Evolutionary conservation across 495 filamentous ascomycete species (phyloP).

Genomic region (Penicillium tannophilum): DNA sequence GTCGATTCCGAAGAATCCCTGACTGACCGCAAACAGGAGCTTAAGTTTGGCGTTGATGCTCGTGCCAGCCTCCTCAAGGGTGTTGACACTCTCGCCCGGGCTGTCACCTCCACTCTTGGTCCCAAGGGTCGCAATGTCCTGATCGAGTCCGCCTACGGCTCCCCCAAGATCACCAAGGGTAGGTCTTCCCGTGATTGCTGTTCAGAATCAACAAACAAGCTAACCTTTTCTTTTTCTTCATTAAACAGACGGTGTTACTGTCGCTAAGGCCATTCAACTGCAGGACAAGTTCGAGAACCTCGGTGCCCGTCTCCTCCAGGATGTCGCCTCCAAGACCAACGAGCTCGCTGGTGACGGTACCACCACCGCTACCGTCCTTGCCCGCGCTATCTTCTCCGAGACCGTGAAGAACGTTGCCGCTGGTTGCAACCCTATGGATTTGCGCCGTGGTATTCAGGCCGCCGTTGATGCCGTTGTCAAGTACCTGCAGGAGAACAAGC

Average conservation of each 20-base stretch:
- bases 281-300: conserved; percentile 99
- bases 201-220: conserved; percentile 1
- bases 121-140: conserved; percentile 98
- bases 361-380: conserved; percentile 95
- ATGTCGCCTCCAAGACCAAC: conserved; percentile 99
- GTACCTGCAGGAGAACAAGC: conserved; percentile 90
- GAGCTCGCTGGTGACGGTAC: conserved; percentile 98
- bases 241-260: conserved; percentile 83
- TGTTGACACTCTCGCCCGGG: conserved; percentile 95
- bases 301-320: conserved; percentile 92
- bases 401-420: conserved; percentile 99
- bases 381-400: conserved; percentile 98
- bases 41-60: conserved; percentile 97
- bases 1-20: conserved; percentile 22
- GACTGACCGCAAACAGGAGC: conserved; percentile 64
- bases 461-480: conserved; percentile 93
- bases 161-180: conserved; percentile 99
- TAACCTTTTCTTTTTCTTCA: conserved; percentile 7
- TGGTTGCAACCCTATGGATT: conserved; percentile 99
- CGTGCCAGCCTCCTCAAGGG: conserved; percentile 86
- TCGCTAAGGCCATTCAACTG: conserved; percentile 86
- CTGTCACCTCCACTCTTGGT: conserved; percentile 93
- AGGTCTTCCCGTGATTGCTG: conserved; percentile 29
- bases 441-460: conserved; percentile 93
- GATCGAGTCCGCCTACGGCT: conserved; percentile 96